Conservation (phyloP, 1,284 basidiomycete species). For the Sanghuangporus weigelae region DNA sequence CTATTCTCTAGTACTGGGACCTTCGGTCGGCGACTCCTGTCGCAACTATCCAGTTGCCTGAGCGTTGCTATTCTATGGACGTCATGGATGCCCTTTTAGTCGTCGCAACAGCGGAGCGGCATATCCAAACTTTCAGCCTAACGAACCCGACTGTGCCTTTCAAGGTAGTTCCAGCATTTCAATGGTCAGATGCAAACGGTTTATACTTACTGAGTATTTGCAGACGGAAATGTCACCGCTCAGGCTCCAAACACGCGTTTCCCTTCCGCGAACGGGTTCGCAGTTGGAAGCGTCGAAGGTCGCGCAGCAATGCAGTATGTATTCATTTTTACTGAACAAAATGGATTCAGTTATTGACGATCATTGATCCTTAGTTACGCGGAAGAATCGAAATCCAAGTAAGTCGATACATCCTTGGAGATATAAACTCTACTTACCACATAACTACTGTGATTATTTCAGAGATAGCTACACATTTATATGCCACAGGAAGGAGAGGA, state of each 20-base stretch:
- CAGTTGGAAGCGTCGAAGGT: slow-evolving; percentile 93
- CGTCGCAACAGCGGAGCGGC: slow-evolving; percentile 90
- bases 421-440: neutral
- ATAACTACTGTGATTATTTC: slow-evolving; percentile 2
- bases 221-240: slow-evolving; percentile 79
- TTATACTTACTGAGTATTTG: neutral
- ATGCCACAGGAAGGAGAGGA: slow-evolving; percentile 82
- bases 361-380: slow-evolving; percentile 49
- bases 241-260: slow-evolving; percentile 96
- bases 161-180: slow-evolving; percentile 45
- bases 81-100: slow-evolving; percentile 83
- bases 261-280: slow-evolving; percentile 77
- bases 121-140: slow-evolving; percentile 87
- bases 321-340: neutral
- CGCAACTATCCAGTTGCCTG: slow-evolving; percentile 80
- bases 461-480: slow-evolving; percentile 95
- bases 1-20: slow-evolving; percentile 81
- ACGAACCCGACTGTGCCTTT: slow-evolving; percentile 72
- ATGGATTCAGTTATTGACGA: neutral
- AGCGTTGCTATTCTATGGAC: slow-evolving; percentile 88
- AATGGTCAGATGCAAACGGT: neutral
- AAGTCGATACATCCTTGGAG: slow-evolving; percentile 23
- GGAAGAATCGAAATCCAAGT: slow-evolving; percentile 73
- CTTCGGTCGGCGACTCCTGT: slow-evolving; percentile 69
- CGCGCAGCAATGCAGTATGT: slow-evolving; percentile 93